A percentile compares a stretch with the other conserved stretches of the same genome.
Evolutionary conservation across 2,329 filamentous ascomycete species (phyloP).

Genomic region (Aspergillus quadricinctus): DNA sequence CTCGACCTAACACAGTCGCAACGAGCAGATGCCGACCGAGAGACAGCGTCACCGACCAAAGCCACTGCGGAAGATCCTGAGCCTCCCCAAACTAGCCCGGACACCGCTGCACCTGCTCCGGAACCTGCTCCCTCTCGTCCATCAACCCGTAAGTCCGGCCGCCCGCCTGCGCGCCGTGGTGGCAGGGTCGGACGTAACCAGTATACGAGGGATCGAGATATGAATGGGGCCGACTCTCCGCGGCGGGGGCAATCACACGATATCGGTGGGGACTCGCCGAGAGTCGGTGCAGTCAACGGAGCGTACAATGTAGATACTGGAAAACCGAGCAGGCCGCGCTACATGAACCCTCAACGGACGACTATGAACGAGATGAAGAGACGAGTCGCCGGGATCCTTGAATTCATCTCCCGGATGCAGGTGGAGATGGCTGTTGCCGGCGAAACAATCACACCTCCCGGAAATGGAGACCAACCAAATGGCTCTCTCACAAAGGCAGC

Average conservation of each 20-base stretch:
- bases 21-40: conserved; percentile 64
- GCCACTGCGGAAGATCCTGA: conserved; percentile 35
- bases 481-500: conserved; percentile 31
- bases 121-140: conserved; percentile 33
- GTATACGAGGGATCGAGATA: conserved; percentile 72
- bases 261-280: conserved; percentile 36
- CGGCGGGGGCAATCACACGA: conserved; percentile 40
- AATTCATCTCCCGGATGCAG: conserved; percentile 86
- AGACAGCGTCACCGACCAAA: conserved; percentile 55
- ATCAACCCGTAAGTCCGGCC: conserved; percentile 57
- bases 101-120: conserved; percentile 36
- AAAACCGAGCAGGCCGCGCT: conserved; percentile 58
- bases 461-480: conserved; percentile 33
- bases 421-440: conserved; percentile 69
- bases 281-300: conserved; percentile 34
- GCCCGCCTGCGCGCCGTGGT: conserved; percentile 63
- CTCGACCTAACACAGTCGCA: conserved; percentile 34
- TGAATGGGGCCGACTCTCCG: conserved; percentile 45
- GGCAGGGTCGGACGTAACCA: conserved; percentile 68
- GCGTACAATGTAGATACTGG: conserved; percentile 54
- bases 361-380: conserved; percentile 86
- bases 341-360: conserved; percentile 55
- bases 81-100: conserved; percentile 40
- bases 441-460: conserved; percentile 42
- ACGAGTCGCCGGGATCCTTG: conserved; percentile 76